Base-by-base conservation (phyloP, 202 grass and related monocot genomes). In the Elaeis oleifera region DNA sequence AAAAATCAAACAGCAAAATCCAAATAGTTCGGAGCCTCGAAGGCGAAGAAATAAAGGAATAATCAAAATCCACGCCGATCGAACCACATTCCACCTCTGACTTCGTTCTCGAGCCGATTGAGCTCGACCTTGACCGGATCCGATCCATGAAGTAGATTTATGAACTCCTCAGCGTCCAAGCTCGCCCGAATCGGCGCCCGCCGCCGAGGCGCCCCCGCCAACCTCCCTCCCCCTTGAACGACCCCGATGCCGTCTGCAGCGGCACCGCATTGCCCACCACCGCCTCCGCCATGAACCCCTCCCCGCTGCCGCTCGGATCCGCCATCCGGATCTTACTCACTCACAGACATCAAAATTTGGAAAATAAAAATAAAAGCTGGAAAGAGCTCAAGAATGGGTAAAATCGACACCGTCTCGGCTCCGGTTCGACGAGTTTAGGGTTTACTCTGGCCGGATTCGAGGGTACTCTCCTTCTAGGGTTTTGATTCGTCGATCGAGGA, bases 111-210 rank as follows among this genome's bases (percentile, higher is more conserved):
- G 27, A 97, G 87, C 64, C 92, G 82, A 54, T 81, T 99, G 39
- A 99, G 94, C 70, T 99, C 94, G 51, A 99, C 80, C 84, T 76
- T 81, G 74, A 92, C 88, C 62, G 88, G 94, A 99, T 99, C 88
- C 75, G 94, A 99, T 18, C 94, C 94, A 74, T 99, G 94, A 66
- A 99, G 77, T 53, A 99, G 82, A 53, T 90, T 87, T 75, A 99
- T 86, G 78, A 99, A 91, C 78, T 99, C 94, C 74, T 99, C 94
- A 28, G 82, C 88, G 62, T 99, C 94, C 58, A 99, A 70, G 72
- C 85, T 99, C 31, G 77, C 74, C 77, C 82, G 77, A 66, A 94
- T 75, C 23, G 84, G 52, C 9, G 64, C 51, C 51, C 64, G 32
- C 0, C 79, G 76, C 52, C 85, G 48, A 68, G 83, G 74, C 18